Conservation (phyloP, 495 filamentous ascomycete species). For the Tuber microsphaerosporum region DNA sequence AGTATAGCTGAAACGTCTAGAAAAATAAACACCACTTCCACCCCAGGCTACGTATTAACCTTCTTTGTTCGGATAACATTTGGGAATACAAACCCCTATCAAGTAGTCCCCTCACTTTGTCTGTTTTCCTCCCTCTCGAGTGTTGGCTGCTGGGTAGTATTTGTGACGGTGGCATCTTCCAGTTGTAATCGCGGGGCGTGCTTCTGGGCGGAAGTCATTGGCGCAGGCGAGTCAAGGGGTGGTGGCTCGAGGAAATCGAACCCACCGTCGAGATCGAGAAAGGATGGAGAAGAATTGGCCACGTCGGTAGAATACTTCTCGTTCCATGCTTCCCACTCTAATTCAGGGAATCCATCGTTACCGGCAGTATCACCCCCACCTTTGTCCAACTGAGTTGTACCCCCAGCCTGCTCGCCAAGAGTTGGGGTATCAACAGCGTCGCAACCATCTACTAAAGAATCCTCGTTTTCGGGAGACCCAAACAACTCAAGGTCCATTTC, state of each 20-base stretch:
- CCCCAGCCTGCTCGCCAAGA: conserved; percentile 41
- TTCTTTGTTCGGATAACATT: conserved; percentile 1
- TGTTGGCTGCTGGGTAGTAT: background rate
- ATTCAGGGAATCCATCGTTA: background rate
- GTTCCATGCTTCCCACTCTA: background rate
- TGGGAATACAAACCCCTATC: conserved; percentile 5
- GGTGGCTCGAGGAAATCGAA: background rate
- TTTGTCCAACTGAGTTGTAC: background rate
- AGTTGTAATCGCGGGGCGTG: background rate
- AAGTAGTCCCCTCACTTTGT: background rate
- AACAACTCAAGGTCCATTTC: conserved; percentile 27
- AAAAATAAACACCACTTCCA: conserved; percentile 1
- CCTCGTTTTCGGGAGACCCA: conserved; percentile 20
- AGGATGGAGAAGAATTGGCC: background rate
- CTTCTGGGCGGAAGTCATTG: background rate
- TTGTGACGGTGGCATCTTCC: background rate
- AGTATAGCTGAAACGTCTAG: background rate
- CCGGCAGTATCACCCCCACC: background rate
- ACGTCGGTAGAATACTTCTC: background rate
- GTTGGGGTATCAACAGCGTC: conserved; percentile 37
- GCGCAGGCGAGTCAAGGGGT: background rate
- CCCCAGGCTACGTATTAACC: conserved; percentile 3
- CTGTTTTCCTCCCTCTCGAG: background rate
- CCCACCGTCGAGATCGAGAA: background rate
- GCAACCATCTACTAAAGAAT: conserved; percentile 39